Conservation (phyloP, 495 filamentous ascomycete genomes). For the Penicillium pulvis region DNA sequence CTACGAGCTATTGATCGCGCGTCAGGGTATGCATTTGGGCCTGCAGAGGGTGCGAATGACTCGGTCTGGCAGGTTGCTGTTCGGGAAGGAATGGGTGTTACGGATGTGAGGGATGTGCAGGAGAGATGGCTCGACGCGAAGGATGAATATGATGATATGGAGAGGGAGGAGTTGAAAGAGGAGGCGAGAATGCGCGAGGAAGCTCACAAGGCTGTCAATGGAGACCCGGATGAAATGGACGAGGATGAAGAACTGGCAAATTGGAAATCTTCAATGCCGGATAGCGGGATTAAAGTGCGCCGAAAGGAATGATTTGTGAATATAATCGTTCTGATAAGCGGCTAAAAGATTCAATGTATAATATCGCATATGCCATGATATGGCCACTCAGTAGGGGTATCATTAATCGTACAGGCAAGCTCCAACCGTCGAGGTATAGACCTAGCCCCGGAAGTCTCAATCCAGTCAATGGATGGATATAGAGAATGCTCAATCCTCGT, state of each 20-base stretch:
- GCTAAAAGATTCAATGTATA: constrained; percentile 24
- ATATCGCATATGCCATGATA: constrained; percentile 22
- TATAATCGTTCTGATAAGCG: constrained; percentile 4
- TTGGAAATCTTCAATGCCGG: constrained; percentile 36
- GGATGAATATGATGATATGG: constrained; percentile 82
- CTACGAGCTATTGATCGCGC: constrained; percentile 86
- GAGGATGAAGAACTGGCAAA: constrained; percentile 41
- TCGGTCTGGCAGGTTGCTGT: constrained; percentile 93
- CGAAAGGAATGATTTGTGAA: constrained; percentile 35
- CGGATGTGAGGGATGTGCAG: constrained; percentile 86
- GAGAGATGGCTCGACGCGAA: constrained; percentile 92
- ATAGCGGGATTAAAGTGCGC: constrained; percentile 50
- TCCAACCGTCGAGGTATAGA: background rate
- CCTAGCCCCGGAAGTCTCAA: background rate
- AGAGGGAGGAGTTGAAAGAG: constrained; percentile 71
- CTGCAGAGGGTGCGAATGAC: constrained; percentile 90
- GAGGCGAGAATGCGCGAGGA: constrained; percentile 47
- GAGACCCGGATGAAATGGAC: constrained; percentile 23
- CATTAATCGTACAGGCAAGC: constrained; percentile 14
- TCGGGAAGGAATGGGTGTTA: constrained; percentile 74
- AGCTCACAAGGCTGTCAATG: constrained; percentile 21
- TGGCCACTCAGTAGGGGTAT: constrained; percentile 17
- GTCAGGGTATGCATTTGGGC: constrained; percentile 89
- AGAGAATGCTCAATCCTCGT: constrained; percentile 23
- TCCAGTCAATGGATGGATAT: background rate